Evolutionary conservation across 176 grass and related monocot species (phyloP), one percentile per base, ranked within the genome.

Genomic region (Metroxylon sagu): DNA sequence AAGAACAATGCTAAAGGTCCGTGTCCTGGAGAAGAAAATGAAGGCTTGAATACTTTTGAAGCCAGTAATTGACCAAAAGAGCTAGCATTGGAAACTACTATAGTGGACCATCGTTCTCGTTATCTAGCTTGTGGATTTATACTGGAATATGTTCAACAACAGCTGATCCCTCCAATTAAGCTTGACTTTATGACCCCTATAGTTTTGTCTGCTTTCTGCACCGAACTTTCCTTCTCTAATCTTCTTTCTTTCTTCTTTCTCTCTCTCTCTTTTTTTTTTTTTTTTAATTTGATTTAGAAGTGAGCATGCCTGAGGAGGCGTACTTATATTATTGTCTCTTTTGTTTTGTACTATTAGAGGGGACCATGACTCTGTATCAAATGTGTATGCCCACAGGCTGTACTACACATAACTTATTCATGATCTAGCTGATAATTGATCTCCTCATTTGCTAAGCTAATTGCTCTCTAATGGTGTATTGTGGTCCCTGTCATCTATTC

Each of bases 81-180:
- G 35, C 1, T 12, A 1, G 35, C 35, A 43, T 43, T 43, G 8
- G 1, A 43, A 43, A 12, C 35, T 14, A 43, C 10, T 43, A 43
- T 43, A 43, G 35, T 43, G 35, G 35, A 43, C 35, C 8, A 14
- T 14, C 12, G 10, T 43, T 12, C 35, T 14, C 5, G 10, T 35
- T 7, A 35, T 35, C 6, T 35, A 35, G 8, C 31, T 43, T 43
- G 10, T 10, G 35, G 48, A 15, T 72, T 48, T 7, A 49, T 71
- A 25, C 54, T 72, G 29, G 68, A 71, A 53, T 54, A 21, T 7
- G 15, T 68, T 68, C 58, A 14, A 59, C 51, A 79, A 74, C 54
- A 70, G 73, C 72, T 57, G 70, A 67, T 70, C 71, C 76, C 14
- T 71, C 64, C 65, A 60, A 51, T 80, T 63, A 80, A 62, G 35